Conservation (phyloP, 2,329 filamentous ascomycete genomes). For the Trichoderma sp. region DNA sequence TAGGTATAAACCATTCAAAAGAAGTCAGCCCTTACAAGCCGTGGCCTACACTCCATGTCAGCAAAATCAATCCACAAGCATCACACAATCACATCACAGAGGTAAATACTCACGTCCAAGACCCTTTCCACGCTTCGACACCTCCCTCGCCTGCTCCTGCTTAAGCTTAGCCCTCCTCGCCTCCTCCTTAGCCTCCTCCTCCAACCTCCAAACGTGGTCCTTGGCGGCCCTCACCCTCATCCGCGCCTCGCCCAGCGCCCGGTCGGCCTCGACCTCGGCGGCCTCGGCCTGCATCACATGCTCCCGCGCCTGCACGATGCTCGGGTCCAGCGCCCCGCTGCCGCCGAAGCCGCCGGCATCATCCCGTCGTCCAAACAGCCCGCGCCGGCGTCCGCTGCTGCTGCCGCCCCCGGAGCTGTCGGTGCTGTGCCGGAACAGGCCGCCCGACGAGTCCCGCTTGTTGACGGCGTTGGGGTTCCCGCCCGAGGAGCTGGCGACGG, state of each 20-base stretch:
- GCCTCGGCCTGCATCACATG: constrained; percentile 63
- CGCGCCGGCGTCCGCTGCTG: neutral
- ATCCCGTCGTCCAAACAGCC: constrained; percentile 44
- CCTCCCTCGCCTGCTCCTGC: constrained; percentile 64
- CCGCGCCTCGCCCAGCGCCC: constrained; percentile 61
- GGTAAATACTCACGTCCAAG: constrained; percentile 56
- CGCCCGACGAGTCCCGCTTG: constrained; percentile 8
- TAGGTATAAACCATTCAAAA: neutral
- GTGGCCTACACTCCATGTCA: constrained; percentile 4
- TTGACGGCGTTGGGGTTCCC: constrained; percentile 14
- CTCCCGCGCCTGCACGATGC: constrained; percentile 63
- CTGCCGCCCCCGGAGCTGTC: constrained; percentile 14
- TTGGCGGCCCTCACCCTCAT: constrained; percentile 63
- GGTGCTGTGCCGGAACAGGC: constrained; percentile 30
- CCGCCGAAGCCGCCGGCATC: constrained; percentile 48
- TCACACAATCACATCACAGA: no score
- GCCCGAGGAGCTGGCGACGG: constrained; percentile 15
- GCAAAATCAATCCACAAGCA: neutral
- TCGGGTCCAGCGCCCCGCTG: constrained; percentile 58
- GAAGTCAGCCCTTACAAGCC: constrained; percentile 2
- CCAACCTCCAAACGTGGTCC: constrained; percentile 64
- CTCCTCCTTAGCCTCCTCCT: constrained; percentile 67
- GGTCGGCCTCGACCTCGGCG: constrained; percentile 66
- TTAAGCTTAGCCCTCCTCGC: constrained; percentile 68
- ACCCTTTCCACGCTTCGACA: constrained; percentile 69